Percentiles rank a stretch among this genome's conserved stretches.
Conservation (phyloP, 1,284 basidiomycete species). For the Ganoderma leucocontextum region DNA sequence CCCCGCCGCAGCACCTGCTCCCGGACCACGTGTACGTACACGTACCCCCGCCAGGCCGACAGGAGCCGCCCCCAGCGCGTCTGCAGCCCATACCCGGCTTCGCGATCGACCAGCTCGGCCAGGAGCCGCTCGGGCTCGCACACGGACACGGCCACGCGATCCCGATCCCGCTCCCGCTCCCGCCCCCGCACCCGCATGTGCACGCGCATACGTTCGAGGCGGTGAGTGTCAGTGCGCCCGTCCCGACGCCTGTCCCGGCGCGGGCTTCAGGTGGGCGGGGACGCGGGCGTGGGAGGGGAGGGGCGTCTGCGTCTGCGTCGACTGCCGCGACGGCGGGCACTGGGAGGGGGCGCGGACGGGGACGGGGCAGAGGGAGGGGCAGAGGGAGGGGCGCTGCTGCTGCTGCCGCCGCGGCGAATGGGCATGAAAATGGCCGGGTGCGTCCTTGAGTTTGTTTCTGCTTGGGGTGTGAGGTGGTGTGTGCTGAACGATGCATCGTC, state of each 20-base stretch:
- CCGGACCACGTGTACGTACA: slow-evolving; percentile 1
- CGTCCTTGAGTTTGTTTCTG: not conserved
- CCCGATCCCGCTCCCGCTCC: slow-evolving; percentile 11
- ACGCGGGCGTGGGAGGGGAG: slow-evolving; percentile 9
- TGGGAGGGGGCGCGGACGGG: slow-evolving; percentile 17
- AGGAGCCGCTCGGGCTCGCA: slow-evolving; percentile 9
- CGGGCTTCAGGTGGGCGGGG: not conserved
- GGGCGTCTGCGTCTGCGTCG: not conserved
- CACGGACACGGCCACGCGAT: slow-evolving; percentile 3
- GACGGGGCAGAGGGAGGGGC: slow-evolving; percentile 24
- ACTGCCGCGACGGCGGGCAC: slow-evolving; percentile 7
- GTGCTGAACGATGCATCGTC: not conserved
- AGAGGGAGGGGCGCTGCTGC: slow-evolving; percentile 12
- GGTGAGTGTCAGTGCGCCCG: slow-evolving; percentile 1
- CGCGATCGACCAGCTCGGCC: not conserved
- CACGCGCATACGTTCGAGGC: slow-evolving; percentile 11
- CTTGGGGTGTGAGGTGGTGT: not conserved
- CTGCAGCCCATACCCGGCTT: not conserved
- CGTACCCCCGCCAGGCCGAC: not conserved
- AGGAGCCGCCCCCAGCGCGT: not conserved
- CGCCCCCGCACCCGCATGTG: slow-evolving; percentile 14
- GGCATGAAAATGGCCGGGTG: slow-evolving; percentile 19
- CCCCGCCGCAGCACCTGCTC: not conserved
- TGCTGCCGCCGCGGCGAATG: slow-evolving; percentile 21
- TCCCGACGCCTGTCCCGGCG: not conserved